Conservation (phyloP, 1,284 basidiomycete species). For the Sanghuangporus weigelae region DNA sequence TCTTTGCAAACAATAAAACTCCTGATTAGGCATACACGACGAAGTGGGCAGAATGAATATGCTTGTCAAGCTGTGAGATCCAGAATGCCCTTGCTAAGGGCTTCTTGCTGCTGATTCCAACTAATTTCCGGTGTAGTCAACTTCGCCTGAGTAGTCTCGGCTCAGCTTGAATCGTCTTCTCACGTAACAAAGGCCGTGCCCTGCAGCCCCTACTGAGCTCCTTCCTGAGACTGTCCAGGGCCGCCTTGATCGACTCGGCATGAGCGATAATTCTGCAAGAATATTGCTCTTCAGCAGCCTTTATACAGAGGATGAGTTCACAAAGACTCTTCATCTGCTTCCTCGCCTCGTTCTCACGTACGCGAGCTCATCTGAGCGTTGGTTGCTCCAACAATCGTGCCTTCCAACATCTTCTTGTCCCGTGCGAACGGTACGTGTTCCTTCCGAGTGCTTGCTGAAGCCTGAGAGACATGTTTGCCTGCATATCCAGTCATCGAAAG, state of each 20-base stretch:
- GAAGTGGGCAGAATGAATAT: neutral
- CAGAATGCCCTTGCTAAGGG: constrained; percentile 70
- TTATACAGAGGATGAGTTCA: constrained; percentile 9
- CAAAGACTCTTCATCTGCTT: constrained; percentile 48
- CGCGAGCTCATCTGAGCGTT: constrained; percentile 63
- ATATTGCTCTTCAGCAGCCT: constrained; percentile 80
- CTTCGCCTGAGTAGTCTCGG: constrained; percentile 62
- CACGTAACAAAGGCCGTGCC: constrained; percentile 47
- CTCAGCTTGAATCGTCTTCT: constrained; percentile 55
- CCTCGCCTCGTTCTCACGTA: constrained; percentile 58
- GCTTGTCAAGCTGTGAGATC: constrained; percentile 65
- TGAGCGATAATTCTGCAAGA: constrained; percentile 75
- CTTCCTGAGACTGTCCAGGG: constrained; percentile 61
- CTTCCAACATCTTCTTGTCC: constrained; percentile 78
- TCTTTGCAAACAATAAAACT: constrained; percentile 50
- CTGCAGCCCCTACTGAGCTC: constrained; percentile 54
- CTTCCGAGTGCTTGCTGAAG: constrained; percentile 58
- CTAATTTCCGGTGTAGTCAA: constrained; percentile 65
- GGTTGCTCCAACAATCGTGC: constrained; percentile 69
- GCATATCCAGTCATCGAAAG: neutral
- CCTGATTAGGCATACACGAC: neutral
- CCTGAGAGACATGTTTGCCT: constrained; percentile 28
- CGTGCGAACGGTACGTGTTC: constrained; percentile 65
- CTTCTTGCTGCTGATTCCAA: constrained; percentile 74
- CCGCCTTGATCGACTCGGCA: constrained; percentile 73